Percentiles rank a stretch among this genome's conserved stretches.
Conservation (phyloP, 129 eudicot species). For the Scalesia atractyloides region DNA sequence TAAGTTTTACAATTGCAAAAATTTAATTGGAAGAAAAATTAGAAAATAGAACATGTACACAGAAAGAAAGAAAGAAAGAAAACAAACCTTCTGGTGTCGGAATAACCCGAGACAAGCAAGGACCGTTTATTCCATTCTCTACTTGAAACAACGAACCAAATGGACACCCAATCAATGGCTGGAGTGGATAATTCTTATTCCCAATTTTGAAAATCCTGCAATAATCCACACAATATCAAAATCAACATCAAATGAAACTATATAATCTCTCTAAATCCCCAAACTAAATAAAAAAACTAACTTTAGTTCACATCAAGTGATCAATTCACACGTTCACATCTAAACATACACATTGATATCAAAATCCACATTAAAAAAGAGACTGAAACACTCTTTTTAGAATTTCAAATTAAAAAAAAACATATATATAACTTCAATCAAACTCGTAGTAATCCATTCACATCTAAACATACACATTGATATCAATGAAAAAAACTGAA, state of each 20-base stretch:
- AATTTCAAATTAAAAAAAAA: neutral
- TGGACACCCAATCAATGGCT: constrained; percentile 85
- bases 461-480: too few species aligned
- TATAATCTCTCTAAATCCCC: too few species aligned
- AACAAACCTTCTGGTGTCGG: constrained; percentile 51
- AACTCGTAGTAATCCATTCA: too few species aligned
- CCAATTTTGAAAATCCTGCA: constrained; percentile 77
- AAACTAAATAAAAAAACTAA: neutral
- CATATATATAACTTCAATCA: too few species aligned
- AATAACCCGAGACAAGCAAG: constrained; percentile 55
- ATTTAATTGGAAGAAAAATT: neutral
- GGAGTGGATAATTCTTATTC: constrained; percentile 58
- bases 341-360: neutral
- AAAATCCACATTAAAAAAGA: too few species aligned
- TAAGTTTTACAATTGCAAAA: constrained; percentile 5
- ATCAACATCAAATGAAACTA: neutral
- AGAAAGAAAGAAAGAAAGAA: constrained; percentile 2
- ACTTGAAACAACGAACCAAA: constrained; percentile 87
- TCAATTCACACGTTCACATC: neutral
- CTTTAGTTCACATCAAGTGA: neutral
- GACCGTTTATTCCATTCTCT: constrained; percentile 63
- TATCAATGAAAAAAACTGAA: too few species aligned
- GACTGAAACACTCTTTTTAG: too few species aligned
- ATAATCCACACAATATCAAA: constrained; percentile 20
- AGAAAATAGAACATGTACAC: neutral